A percentile compares a stretch with the other conserved stretches of the same genome.
These are phyloP conservation scores for Ganoderma resinaceum DNA, from an alignment of 1,284 basidiomycete genomes.

Conservation along the genomic window DNA sequence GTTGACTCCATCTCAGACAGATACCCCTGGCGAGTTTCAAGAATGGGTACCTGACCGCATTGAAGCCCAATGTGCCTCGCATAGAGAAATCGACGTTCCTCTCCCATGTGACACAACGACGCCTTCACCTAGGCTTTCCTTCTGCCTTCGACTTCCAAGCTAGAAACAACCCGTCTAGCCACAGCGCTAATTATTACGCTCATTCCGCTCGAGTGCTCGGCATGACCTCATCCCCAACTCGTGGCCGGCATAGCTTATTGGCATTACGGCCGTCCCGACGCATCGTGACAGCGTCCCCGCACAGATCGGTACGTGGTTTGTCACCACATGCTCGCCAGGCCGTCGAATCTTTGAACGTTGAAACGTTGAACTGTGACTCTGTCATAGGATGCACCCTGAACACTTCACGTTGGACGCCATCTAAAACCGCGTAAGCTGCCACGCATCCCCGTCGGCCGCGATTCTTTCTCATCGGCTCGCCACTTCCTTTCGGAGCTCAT, in stretches of 20 bases:
- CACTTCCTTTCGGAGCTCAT: not conserved
- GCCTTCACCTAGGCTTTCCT: not conserved
- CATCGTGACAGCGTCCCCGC: not conserved
- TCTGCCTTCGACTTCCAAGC: constrained; percentile 1
- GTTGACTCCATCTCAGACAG: not conserved
- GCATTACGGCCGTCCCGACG: not conserved
- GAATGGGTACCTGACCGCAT: not conserved
- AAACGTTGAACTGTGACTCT: not conserved
- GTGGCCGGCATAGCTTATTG: not conserved
- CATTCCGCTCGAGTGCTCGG: not conserved
- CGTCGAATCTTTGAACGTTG: not conserved
- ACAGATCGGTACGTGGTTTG: not conserved
- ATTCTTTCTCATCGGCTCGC: not conserved
- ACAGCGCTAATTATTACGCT: not conserved
- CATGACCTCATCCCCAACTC: not conserved
- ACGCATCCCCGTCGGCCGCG: not conserved
- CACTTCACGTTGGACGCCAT: not conserved
- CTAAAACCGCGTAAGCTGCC: not conserved
- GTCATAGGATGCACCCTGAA: not conserved
- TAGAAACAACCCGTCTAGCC: not conserved
- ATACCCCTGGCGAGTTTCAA: too few relatives aligned
- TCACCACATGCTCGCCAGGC: too few relatives aligned
- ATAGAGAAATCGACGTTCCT: not conserved
- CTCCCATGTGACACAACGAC: not conserved
- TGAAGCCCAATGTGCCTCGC: not conserved